phyloP scores from a whole-genome alignment of 2,329 filamentous ascomycete species.

The Scorias spongiosa region DNA sequence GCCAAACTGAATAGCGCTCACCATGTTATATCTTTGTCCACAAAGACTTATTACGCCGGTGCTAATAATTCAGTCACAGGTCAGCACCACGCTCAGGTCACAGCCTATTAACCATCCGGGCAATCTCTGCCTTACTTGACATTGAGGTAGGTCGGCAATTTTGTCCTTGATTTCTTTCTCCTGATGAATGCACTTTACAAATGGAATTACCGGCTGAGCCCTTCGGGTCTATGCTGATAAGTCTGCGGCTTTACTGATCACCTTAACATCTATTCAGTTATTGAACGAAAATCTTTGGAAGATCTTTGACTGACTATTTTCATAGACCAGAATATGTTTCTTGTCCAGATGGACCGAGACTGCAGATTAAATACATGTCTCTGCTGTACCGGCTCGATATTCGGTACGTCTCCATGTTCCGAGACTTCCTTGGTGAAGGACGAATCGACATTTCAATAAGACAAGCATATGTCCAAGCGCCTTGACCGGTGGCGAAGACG shows the following conservation, averaged over 20 bases:
- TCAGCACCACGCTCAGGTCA: too few species aligned
- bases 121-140: too few species aligned
- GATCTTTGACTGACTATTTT: too few species aligned
- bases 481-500: constrained; percentile 8
- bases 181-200: constrained; percentile 46
- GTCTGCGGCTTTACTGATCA: constrained; percentile 24
- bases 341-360: too few species aligned
- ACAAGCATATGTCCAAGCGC: constrained; percentile 14
- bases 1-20: neutral
- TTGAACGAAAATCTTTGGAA: too few species aligned
- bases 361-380: too few species aligned
- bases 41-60: neutral
- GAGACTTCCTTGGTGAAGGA: constrained; percentile 2
- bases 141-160: too few species aligned
- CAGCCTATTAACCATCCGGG: too few species aligned
- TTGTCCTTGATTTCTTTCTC: neutral
- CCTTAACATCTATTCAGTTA: constrained; percentile 1
- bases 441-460: constrained; percentile 9
- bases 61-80: too few species aligned
- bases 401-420: too few species aligned
- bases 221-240: constrained; percentile 57
- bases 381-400: too few species aligned
- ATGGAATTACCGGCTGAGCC: constrained; percentile 72
- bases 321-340: too few species aligned
- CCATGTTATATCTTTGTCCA: neutral